A percentile compares a stretch with the other conserved stretches of the same genome.
phyloP scores from a whole-genome alignment of 768 basidiomycete species.

The Sarcomyxa edulis region DNA sequence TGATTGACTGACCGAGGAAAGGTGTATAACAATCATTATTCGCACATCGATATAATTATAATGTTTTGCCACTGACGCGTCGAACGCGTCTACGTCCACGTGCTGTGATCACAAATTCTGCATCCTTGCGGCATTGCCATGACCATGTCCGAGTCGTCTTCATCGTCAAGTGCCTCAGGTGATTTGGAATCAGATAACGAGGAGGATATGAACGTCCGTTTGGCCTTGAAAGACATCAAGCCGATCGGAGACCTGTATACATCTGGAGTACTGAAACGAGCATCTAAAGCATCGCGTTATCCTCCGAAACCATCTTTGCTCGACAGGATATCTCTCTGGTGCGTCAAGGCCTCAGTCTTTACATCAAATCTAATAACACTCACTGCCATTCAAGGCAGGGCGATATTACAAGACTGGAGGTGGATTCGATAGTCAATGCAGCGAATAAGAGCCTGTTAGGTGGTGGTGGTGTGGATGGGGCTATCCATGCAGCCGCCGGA shows the following conservation, averaged over 20 bases:
- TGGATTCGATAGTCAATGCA: conserved; percentile 80
- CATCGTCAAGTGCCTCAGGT: not conserved
- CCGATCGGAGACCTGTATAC: conserved; percentile 54
- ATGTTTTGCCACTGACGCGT: not conserved
- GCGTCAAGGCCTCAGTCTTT: conserved; percentile 9
- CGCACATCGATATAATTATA: not conserved
- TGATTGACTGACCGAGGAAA: not conserved
- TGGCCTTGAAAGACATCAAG: conserved; percentile 42
- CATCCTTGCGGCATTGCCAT: not conserved
- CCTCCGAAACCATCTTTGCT: conserved; percentile 33
- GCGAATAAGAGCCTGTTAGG: conserved; percentile 72
- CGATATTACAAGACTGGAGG: conserved; percentile 67
- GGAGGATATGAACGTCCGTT: conserved; percentile 8
- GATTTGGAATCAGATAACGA: not conserved
- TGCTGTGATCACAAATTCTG: not conserved
- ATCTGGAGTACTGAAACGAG: conserved; percentile 28
- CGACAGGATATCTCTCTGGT: conserved; percentile 66
- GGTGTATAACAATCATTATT: not conserved
- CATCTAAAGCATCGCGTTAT: conserved; percentile 27
- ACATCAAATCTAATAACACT: no score
- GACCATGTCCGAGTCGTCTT: not conserved
- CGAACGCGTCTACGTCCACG: not conserved
- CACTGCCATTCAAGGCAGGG: conserved; percentile 60
- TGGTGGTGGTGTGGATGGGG: conserved; percentile 82
- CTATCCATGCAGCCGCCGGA: conserved; percentile 77